A percentile compares a stretch with the other conserved stretches of the same genome.
Conservation (phyloP, 441 rosid genomes). For the Geranium incanum region DNA sequence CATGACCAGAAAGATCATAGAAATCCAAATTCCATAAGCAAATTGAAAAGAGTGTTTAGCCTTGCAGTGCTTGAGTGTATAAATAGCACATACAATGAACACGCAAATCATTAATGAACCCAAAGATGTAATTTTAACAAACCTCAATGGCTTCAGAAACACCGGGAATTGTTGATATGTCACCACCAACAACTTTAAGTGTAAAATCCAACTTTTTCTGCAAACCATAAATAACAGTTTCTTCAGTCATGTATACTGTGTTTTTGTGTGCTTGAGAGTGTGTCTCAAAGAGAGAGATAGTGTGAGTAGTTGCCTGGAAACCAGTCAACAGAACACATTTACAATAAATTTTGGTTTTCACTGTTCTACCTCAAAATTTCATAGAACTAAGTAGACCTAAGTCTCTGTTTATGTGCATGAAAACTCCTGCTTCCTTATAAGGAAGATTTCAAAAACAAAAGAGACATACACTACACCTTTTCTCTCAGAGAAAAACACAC, state of each 20-base stretch:
- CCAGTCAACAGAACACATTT: neutral
- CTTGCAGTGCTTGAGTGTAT: neutral
- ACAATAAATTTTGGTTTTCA: neutral
- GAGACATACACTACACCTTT: constrained; percentile 44
- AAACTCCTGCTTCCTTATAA: neutral
- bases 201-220: constrained; percentile 83
- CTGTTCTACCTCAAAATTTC: neutral
- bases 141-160: constrained; percentile 82
- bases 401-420: neutral
- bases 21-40: no score
- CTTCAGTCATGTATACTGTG: neutral
- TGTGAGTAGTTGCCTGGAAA: neutral
- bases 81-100: constrained; percentile 1
- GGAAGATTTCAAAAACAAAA: neutral
- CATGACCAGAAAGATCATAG: no score
- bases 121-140: constrained; percentile 16
- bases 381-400: neutral
- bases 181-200: constrained; percentile 79
- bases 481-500: constrained; percentile 77
- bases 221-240: neutral
- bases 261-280: neutral
- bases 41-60: neutral
- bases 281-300: neutral
- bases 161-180: constrained; percentile 79
- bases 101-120: neutral